A percentile compares a stretch with the other conserved stretches of the same genome.
These are phyloP conservation scores for Pelargonium fulgidum DNA, from an alignment of 441 rosid genomes.

Conservation along the genomic window DNA sequence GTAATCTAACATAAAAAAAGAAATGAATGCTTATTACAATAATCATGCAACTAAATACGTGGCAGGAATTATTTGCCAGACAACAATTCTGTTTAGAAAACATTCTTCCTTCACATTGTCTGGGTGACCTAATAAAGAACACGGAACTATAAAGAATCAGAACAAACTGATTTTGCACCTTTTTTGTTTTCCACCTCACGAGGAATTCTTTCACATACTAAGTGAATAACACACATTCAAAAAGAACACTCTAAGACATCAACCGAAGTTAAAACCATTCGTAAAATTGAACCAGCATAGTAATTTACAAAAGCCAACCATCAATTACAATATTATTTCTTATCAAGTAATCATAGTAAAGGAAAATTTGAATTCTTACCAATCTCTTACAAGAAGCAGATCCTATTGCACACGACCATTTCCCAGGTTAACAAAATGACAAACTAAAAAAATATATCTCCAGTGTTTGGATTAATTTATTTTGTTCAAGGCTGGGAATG, in stretches of 20 bases:
- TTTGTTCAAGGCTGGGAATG: too few relatives aligned
- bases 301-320: background rate
- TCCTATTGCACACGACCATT: background rate
- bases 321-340: background rate
- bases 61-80: background rate
- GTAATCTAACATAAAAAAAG: background rate
- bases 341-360: background rate
- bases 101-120: background rate
- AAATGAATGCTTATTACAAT: background rate
- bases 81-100: background rate
- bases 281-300: background rate
- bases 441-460: background rate
- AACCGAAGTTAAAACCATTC: background rate
- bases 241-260: background rate
- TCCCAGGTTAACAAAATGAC: background rate
- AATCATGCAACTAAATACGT: background rate
- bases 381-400: background rate
- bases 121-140: too few relatives aligned
- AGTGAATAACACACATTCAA: background rate
- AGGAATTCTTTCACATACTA: background rate
- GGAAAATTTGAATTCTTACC: background rate
- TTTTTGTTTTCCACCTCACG: background rate
- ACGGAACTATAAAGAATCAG: background rate
- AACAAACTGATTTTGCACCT: background rate
- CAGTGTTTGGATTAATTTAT: background rate